Percentiles rank a stretch among this genome's conserved stretches.
phyloP scores from a whole-genome alignment of 306 rosid genomes.

The Sechiopsis laciniata region DNA sequence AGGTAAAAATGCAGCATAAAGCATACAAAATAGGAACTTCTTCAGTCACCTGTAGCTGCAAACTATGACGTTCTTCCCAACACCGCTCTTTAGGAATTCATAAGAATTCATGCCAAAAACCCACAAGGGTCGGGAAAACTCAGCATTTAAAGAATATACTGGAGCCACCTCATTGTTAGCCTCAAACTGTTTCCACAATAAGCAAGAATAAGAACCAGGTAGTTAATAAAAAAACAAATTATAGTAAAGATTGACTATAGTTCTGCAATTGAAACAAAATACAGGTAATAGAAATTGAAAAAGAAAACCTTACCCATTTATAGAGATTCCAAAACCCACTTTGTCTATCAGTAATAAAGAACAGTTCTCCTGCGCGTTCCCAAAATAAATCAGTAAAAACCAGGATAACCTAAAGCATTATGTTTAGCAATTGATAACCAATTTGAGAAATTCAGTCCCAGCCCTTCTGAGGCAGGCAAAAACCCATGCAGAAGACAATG shows the following conservation, averaged over 20 bases:
- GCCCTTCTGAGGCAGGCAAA: not conserved
- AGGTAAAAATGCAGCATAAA: not conserved
- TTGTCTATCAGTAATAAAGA: constrained; percentile 69
- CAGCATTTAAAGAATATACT: constrained; percentile 67
- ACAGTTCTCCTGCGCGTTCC: constrained; percentile 70
- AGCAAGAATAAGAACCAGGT: not conserved
- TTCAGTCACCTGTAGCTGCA: constrained; percentile 75
- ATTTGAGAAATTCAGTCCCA: constrained; percentile 4
- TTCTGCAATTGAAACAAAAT: constrained; percentile 20
- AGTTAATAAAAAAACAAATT: too few species aligned
- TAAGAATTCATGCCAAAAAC: constrained; percentile 70
- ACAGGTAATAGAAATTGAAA: constrained; percentile 5
- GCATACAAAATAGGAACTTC: constrained; percentile 19
- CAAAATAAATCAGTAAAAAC: constrained; percentile 2
- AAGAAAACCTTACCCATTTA: constrained; percentile 67
- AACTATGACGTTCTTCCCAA: constrained; percentile 42
- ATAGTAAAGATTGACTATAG: not conserved
- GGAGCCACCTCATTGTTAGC: constrained; percentile 57
- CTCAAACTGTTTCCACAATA: constrained; percentile 53
- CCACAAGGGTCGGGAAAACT: constrained; percentile 83
- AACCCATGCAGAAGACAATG: not conserved
- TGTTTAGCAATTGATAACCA: not conserved
- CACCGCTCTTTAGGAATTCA: constrained; percentile 39
- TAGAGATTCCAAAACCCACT: constrained; percentile 90
- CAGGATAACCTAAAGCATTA: not conserved